These are phyloP conservation scores for Yarrowia alimentaria DNA, from an alignment of 805 yeast species.

Conservation along the genomic window DNA sequence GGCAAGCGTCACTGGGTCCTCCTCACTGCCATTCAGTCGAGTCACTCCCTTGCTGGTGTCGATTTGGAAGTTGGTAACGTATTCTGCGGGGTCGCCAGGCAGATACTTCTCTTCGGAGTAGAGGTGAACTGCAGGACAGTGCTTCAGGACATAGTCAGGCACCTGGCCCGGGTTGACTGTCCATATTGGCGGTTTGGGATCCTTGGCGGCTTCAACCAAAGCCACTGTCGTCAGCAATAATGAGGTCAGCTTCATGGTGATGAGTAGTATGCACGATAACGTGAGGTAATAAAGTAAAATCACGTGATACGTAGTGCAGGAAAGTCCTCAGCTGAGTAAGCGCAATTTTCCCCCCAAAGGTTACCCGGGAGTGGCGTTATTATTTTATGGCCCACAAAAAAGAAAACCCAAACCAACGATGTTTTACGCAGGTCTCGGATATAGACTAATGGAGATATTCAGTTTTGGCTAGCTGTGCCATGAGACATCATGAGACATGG, in stretches of 20 bases:
- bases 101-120: conserved; percentile 85
- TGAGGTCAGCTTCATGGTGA: neutral
- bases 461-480: too few species aligned
- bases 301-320: neutral
- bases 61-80: conserved; percentile 63
- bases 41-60: conserved; percentile 37
- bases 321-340: neutral
- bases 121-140: conserved; percentile 71
- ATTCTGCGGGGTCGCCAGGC: conserved; percentile 77
- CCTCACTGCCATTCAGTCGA: conserved; percentile 35
- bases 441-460: too few species aligned
- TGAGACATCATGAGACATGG: too few species aligned
- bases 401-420: too few species aligned
- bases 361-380: too few species aligned
- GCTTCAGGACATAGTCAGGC: conserved; percentile 37
- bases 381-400: too few species aligned
- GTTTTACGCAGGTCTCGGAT: too few species aligned
- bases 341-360: neutral
- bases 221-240: neutral
- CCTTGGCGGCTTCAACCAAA: neutral
- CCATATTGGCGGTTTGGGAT: neutral
- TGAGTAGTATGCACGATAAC: conserved; percentile 18
- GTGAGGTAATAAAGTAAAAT: conserved; percentile 1
- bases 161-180: conserved; percentile 29
- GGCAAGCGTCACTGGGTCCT: conserved; percentile 32